Percentiles rank a stretch among this genome's conserved stretches.
phyloP scores from a whole-genome alignment of 495 filamentous ascomycete species.

The Aspergillus taichungensis region DNA sequence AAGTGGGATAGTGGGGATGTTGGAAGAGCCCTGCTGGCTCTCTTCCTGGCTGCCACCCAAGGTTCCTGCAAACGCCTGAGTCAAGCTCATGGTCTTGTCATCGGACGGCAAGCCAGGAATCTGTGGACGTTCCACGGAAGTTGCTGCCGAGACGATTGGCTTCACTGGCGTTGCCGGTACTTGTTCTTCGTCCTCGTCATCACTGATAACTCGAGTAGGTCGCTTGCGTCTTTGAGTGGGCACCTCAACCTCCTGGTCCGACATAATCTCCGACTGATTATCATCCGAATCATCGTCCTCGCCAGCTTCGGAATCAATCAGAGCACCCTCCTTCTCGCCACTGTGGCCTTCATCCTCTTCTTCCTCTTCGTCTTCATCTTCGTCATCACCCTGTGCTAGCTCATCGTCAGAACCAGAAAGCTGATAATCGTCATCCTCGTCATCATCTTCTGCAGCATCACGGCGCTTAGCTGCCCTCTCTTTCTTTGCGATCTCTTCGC shows the following conservation, averaged over 20 bases:
- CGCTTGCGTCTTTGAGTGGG: constrained; percentile 27
- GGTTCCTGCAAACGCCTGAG: constrained; percentile 88
- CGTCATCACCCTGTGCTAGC: constrained; percentile 50
- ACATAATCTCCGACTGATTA: constrained; percentile 17
- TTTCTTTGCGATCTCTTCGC: constrained; percentile 63
- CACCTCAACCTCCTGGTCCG: constrained; percentile 18
- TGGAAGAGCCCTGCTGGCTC: constrained; percentile 32
- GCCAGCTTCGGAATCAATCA: constrained; percentile 23
- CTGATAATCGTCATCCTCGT: constrained; percentile 26
- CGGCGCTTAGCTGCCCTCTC: constrained; percentile 67
- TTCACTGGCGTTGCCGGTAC: constrained; percentile 27
- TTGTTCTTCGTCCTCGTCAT: constrained; percentile 45
- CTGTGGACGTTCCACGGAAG: constrained; percentile 28
- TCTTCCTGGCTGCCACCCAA: constrained; percentile 55
- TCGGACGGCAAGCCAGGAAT: constrained; percentile 49
- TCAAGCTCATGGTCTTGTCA: constrained; percentile 62
- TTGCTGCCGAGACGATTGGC: constrained; percentile 14
- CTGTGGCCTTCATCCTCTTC: constrained; percentile 39
- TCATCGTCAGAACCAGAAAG: constrained; percentile 32
- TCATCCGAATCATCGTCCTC: constrained; percentile 31
- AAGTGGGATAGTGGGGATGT: constrained; percentile 38
- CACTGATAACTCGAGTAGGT: constrained; percentile 34
- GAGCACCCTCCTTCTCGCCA: constrained; percentile 23
- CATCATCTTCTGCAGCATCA: constrained; percentile 52
- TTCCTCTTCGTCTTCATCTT: constrained; percentile 47